Base-by-base conservation (phyloP, 305 asterid genomes). In the Solanum aculeatissimum region DNA sequence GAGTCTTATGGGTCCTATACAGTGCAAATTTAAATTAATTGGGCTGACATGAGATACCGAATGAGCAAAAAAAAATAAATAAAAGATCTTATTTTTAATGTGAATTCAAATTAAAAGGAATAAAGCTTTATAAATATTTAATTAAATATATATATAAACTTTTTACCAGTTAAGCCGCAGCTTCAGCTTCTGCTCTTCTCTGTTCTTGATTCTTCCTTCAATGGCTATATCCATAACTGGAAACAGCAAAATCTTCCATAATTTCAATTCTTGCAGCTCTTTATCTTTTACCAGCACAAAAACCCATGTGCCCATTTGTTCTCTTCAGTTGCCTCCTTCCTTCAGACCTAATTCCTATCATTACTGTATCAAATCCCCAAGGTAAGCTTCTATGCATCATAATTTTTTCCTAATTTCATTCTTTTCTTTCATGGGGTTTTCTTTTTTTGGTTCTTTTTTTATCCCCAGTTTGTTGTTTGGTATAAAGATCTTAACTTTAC, bases 281-380 rank as follows among this genome's bases (percentile, higher is more conserved):
- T 79, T 47, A 14, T 19, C 74, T 83, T 55, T 70, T 18, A 15
- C 85, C 87, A 83, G 69, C 70, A 18, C 70, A 86, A 83, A 83
- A 85, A 49, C 42, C 71, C 86, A 38, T 55, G 47, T 65, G 27
- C 83, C 88, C 81, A 51, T 54, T 75, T 82, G 85, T 53, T 89
- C 86, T 78, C 62, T 81, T 86, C 85, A 83, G 42, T 78, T 40
- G 82, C 82, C 89, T 60, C 86, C 43, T 18, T 57, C 53, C 29
- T 85, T 47, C 81, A 89, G 35, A 79, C 89, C 90, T 55, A 89
- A 86, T 86, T 81, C 88, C 47, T 70, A 69, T 57, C 80, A 58
- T 65, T 84, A 75, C 68, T 75, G 78, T 66, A 85, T 85, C 62
- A 51, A 88, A 45, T 80, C 81, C 27, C 69, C 89, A 81, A 90